Evolutionary conservation across 768 basidiomycete species (phyloP), one percentile per base, ranked within the genome.

Genomic region (Collybia nuda): DNA sequence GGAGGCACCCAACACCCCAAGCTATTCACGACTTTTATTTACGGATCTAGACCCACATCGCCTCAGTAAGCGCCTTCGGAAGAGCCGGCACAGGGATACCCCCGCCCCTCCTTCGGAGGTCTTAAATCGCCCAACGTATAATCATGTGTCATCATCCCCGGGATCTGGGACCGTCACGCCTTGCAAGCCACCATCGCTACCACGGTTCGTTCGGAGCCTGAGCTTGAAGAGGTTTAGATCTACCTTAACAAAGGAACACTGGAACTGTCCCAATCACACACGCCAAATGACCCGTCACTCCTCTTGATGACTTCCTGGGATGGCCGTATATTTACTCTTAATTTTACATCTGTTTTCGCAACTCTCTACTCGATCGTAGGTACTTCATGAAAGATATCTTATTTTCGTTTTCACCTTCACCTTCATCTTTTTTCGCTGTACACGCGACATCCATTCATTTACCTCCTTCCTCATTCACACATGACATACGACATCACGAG

Each of bases 1-100:
- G 5, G 62, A 63, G 24, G 41, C 49, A 6, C 62, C 59, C 38
- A 45, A 44, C 15, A 58, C 62, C 5, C 57, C 62, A 12, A 44
- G 52, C 17, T 52, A 50, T 35, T 47, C 45, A 1, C 51, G 40
- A 3, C 32, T 52, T 7, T 23, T 52, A 14, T 47, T 47, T 21
- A 18, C 2, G 26, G 39, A 52, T 11, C 51, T 11, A 11, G 32
- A 43, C 22, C 35, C 35, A 17, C 44, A 41, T 36, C 44, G 28
- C 7, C 23, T 41, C 40, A 41, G 39, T 6, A 22, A 21, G 35
- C 51, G 51, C 21, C 32, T 52, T 45, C 46, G 38, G 45, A 52
- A 52, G 40, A 45, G 45, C 9, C 38, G 38, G 29, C 51, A 12
- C 18, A 2, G 24, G 15, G 45, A 47, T 29, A 38, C 29, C 40